These are phyloP conservation scores for Geotrichum ghanense DNA, from an alignment of 805 yeast genomes.

Conservation along the genomic window DNA sequence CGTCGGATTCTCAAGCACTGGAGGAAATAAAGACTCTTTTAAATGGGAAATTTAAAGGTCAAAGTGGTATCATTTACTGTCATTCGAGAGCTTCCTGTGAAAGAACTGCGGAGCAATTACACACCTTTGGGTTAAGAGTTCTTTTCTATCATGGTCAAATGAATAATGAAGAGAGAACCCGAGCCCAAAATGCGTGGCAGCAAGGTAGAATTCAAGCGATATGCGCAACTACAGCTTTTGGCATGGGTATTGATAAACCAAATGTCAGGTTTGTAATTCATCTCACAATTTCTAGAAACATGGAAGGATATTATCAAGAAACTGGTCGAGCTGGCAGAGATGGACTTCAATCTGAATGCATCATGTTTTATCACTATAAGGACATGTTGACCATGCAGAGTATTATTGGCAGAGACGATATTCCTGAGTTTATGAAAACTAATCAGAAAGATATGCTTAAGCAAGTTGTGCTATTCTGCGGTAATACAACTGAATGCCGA, in stretches of 20 bases:
- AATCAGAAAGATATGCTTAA: constrained; percentile 66
- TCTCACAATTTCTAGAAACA: constrained; percentile 72
- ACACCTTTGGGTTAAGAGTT: constrained; percentile 49
- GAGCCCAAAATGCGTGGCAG: constrained; percentile 81
- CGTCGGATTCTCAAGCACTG: constrained; percentile 31
- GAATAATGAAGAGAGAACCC: constrained; percentile 59
- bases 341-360: constrained; percentile 71
- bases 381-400: constrained; percentile 71
- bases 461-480: constrained; percentile 85
- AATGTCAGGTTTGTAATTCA: constrained; percentile 91
- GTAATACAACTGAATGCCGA: constrained; percentile 81
- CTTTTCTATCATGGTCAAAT: constrained; percentile 93
- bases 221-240: constrained; percentile 97
- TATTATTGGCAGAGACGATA: constrained; percentile 63
- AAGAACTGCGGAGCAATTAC: constrained; percentile 53
- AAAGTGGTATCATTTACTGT: constrained; percentile 87
- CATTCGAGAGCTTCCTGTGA: constrained; percentile 87
- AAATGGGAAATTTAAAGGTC: constrained; percentile 35
- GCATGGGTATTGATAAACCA: constrained; percentile 97
- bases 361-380: constrained; percentile 66
- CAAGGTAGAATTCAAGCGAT: constrained; percentile 56
- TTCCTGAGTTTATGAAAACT: constrained; percentile 53
- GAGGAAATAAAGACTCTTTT: constrained; percentile 53
- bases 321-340: constrained; percentile 99
- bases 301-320: constrained; percentile 96